Base-by-base conservation (phyloP, 306 rosid genomes). In the Mimosa pudica region DNA sequence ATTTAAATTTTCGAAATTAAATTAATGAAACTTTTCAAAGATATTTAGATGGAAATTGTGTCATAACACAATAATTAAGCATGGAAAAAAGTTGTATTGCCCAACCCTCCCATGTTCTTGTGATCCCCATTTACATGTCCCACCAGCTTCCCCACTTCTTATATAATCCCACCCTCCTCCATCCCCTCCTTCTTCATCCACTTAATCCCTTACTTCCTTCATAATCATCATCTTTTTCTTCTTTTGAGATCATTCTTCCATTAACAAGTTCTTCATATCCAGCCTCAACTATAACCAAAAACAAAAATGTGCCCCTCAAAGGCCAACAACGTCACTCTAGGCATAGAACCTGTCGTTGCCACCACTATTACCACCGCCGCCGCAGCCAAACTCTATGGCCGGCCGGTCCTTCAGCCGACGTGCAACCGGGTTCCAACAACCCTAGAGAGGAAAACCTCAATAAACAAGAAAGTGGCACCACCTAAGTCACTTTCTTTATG, bases 321-420 rank as follows among this genome's bases (percentile, higher is more conserved):
- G 82, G 84, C 88, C 88, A 91, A 84, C 88, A 91, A 84, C 67
- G 92, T 86, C 57, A 86, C 92, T 33, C 6, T 87, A 42, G 91
- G 88, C 79, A 68, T 90, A 79, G 90, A 85, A 70, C 55, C 77
- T 81, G 14, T 77, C 9, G 6, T n/a, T 3, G 76, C 77, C 18
- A 78, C 94, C 2, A 2, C 73, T 17, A 81, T 93, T 1, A 2
- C 73, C 18, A 1, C 42, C 8, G 70, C 75, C 10, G 13, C 85
- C n/a, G 74, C 71, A 30, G 82, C 95, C 3, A 84, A 87, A 73
- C 86, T 89, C 90, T 89, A 89, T 48, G 92, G 97, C 76, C 84
- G 97, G 45, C 92, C 89, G 1, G 97, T 93, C 55, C 97, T 96
- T 77, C 99, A 96, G 76, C 99, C 98, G 10, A 91, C 94, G 17